Conservation (phyloP, 176 grass and related monocot genomes). For the Eleusine indica region DNA sequence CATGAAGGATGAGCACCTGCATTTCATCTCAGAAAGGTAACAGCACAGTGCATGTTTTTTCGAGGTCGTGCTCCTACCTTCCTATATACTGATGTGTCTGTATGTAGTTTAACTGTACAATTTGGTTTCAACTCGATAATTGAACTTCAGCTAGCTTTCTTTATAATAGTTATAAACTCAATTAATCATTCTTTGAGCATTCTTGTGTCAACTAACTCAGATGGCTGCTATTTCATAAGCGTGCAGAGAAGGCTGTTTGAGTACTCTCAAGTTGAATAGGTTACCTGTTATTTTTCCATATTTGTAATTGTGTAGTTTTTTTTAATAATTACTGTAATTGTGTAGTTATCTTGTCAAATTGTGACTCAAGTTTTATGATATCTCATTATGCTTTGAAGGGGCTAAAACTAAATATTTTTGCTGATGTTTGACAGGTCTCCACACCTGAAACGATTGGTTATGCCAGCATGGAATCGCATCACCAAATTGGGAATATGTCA, state of each 20-base stretch:
- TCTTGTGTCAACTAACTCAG: not conserved
- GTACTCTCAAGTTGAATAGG: slow-evolving; percentile 10
- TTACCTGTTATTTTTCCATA: not conserved
- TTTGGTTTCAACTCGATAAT: not conserved
- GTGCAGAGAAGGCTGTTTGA: slow-evolving; percentile 19
- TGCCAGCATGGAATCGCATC: slow-evolving; percentile 98
- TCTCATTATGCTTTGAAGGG: slow-evolving; percentile 17
- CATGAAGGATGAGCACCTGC: slow-evolving; percentile 97
- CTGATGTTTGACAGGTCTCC: slow-evolving; percentile 65
- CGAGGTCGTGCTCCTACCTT: slow-evolving; percentile 2
- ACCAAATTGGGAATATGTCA: slow-evolving; percentile 65
- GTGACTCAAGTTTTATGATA: slow-evolving; percentile 6
- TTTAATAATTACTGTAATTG: not conserved
- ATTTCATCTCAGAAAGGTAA: slow-evolving; percentile 94
- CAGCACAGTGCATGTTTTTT: slow-evolving; percentile 8
- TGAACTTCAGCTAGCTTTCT: not conserved
- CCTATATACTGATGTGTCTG: not conserved
- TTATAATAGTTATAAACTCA: not conserved
- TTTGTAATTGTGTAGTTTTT: no score
- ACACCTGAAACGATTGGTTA: slow-evolving; percentile 75
- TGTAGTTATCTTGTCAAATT: slow-evolving; percentile 24
- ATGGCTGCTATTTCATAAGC: slow-evolving; percentile 10
- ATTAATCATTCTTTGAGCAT: not conserved
- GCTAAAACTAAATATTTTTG: slow-evolving; percentile 1
- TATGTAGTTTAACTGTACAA: not conserved